Conservation (phyloP, 2,329 filamentous ascomycete species). For the Cladophialophora carrionii region DNA sequence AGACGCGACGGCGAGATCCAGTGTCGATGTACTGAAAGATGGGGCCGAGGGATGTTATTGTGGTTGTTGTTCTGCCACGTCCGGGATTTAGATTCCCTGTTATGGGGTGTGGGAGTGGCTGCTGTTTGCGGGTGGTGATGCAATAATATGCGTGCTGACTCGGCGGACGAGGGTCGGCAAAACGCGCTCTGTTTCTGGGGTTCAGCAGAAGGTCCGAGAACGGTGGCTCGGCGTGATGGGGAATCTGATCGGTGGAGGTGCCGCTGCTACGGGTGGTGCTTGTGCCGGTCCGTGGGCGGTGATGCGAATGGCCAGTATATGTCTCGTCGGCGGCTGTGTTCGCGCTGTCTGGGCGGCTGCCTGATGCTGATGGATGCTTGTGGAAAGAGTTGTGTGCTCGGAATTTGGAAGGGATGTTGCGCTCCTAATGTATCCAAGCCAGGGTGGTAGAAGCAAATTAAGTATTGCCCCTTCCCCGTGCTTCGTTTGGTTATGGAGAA, state of each 20-base stretch:
- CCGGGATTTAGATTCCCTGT: conserved; percentile 29
- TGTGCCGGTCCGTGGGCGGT: conserved; percentile 12
- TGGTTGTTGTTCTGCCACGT: conserved; percentile 24
- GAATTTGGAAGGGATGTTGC: conserved; percentile 6
- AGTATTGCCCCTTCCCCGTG: conserved; percentile 33
- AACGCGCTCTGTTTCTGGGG: conserved; percentile 16
- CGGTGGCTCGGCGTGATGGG: conserved; percentile 29
- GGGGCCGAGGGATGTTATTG: conserved; percentile 16
- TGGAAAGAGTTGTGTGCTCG: conserved; percentile 3
- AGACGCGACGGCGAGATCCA: conserved; percentile 24
- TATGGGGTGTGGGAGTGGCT: conserved; percentile 7
- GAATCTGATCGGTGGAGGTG: conserved; percentile 26
- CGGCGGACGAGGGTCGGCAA: conserved; percentile 13
- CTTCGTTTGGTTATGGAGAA: conserved; percentile 21
- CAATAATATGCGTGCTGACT: conserved; percentile 23
- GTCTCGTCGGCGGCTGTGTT: conserved; percentile 17
- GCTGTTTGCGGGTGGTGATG: conserved; percentile 34
- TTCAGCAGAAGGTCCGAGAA: conserved; percentile 9
- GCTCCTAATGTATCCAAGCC: conserved; percentile 19
- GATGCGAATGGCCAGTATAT: conserved; percentile 19
- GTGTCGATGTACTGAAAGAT: conserved; percentile 10
- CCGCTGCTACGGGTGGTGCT: conserved; percentile 12
- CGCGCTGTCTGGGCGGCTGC: conserved; percentile 14
- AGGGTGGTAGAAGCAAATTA: conserved; percentile 22
- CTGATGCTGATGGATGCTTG: conserved; percentile 2